phyloP scores from a whole-genome alignment of 1,139 yeast genomes.

The Taphrina wiesneri region DNA sequence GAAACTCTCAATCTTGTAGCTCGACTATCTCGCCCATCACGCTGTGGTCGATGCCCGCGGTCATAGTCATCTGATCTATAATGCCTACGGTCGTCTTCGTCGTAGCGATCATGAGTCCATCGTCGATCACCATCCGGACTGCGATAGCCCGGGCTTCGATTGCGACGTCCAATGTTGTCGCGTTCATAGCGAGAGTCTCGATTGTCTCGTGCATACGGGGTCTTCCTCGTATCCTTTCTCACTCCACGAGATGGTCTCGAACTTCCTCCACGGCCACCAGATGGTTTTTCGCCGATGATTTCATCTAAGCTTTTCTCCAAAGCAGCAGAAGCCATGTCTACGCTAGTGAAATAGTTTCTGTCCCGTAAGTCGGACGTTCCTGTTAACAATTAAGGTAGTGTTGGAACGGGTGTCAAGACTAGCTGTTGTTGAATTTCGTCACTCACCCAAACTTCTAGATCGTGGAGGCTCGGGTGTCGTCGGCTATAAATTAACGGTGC shows the following conservation, averaged over 20 bases:
- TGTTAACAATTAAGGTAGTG: not conserved
- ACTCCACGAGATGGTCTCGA: slow-evolving; percentile 10
- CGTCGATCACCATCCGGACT: not conserved
- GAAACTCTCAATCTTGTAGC: slow-evolving; percentile 2
- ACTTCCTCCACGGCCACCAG: not conserved
- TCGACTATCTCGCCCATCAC: not conserved
- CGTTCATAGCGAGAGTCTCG: slow-evolving; percentile 6
- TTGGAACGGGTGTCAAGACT: too few relatives aligned
- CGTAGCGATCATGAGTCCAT: slow-evolving; percentile 26
- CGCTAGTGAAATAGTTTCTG: not conserved
- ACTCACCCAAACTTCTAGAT: not conserved
- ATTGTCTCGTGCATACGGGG: slow-evolving; percentile 8
- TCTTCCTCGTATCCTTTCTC: not conserved
- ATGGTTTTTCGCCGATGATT: slow-evolving; percentile 28
- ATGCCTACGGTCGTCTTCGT: not conserved
- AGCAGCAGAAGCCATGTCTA: slow-evolving; percentile 23
- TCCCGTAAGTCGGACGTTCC: not conserved
- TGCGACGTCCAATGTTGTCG: not conserved
- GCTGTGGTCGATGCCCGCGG: slow-evolving; percentile 5
- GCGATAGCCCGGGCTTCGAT: slow-evolving; percentile 13
- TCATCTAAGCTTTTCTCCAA: slow-evolving; percentile 28
- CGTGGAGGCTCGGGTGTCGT: not conserved
- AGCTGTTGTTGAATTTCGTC: not conserved
- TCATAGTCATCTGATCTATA: not conserved
- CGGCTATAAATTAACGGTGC: not conserved